Conservation (phyloP, 768 basidiomycete species). For the Paxillus involutus region DNA sequence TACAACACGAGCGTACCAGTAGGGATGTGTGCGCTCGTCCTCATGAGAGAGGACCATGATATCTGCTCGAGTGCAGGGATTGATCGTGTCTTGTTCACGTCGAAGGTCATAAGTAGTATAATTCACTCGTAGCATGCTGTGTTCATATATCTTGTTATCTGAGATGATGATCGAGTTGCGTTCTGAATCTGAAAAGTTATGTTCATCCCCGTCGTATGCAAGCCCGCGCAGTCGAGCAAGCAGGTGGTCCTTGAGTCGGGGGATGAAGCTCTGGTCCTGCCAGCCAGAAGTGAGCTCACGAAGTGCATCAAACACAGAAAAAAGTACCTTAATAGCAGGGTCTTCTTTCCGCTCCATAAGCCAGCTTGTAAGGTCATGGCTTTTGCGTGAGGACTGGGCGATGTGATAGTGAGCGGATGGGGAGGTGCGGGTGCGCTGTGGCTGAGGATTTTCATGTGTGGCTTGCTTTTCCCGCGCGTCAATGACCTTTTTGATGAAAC, state of each 20-base stretch:
- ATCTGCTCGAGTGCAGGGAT: slow-evolving; percentile 32
- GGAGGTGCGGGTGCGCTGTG: not conserved
- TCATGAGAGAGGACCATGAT: slow-evolving; percentile 35
- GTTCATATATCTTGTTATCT: slow-evolving; percentile 18
- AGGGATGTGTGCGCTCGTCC: slow-evolving; percentile 33
- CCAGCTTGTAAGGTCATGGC: slow-evolving; percentile 14
- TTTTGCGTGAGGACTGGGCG: slow-evolving; percentile 3
- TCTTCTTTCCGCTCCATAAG: slow-evolving; percentile 10
- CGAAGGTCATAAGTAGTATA: slow-evolving; percentile 30
- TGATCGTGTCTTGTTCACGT: slow-evolving; percentile 38
- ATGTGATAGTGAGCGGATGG: slow-evolving; percentile 21
- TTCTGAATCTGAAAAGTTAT: slow-evolving; percentile 21
- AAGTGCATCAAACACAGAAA: not conserved
- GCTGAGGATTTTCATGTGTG: not conserved
- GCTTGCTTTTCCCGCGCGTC: not conserved
- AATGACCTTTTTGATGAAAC: slow-evolving; percentile 16
- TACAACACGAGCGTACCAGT: slow-evolving; percentile 25
- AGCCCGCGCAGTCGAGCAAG: slow-evolving; percentile 8
- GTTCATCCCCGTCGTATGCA: slow-evolving; percentile 30
- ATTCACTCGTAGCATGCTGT: slow-evolving; percentile 23
- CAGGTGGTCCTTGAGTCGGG: not conserved
- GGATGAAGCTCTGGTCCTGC: too few species aligned
- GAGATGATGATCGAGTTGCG: slow-evolving; percentile 17
- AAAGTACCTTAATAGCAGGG: slow-evolving; percentile 23
- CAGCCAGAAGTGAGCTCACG: too few species aligned